Conservation (phyloP, 306 rosid genomes). For the Fragaria nilgerrensis region DNA sequence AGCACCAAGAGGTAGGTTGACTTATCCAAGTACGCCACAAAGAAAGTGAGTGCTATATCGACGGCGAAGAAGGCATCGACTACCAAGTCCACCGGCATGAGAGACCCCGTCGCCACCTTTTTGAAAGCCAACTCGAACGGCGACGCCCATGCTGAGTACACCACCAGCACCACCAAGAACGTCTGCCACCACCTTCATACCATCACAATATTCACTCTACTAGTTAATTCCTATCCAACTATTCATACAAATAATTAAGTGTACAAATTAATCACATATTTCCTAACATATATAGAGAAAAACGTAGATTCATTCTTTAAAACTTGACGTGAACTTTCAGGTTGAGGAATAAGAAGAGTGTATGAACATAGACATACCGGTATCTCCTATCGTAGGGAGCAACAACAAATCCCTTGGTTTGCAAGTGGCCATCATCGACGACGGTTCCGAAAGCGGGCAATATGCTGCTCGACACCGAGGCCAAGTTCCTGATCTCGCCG, state of each 20-base stretch:
- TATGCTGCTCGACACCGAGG: slow-evolving; percentile 67
- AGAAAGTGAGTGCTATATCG: slow-evolving; percentile 71
- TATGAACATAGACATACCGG: slow-evolving; percentile 30
- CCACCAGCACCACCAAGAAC: slow-evolving; percentile 62
- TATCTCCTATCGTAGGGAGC: slow-evolving; percentile 74
- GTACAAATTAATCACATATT: not conserved
- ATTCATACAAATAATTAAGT: not conserved
- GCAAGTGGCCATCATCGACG: slow-evolving; percentile 43
- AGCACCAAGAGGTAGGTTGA: slow-evolving; percentile 73
- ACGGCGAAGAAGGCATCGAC: slow-evolving; percentile 71
- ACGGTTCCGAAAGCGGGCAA: slow-evolving; percentile 71
- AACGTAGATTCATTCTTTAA: no score
- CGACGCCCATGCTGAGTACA: slow-evolving; percentile 87
- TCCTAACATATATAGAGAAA: not conserved
- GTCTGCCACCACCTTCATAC: slow-evolving; percentile 73
- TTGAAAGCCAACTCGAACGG: slow-evolving; percentile 82
- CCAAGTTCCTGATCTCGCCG: slow-evolving; percentile 49
- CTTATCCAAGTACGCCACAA: slow-evolving; percentile 81
- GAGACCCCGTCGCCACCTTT: slow-evolving; percentile 41
- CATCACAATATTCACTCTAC: not conserved
- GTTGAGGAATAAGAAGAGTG: not conserved
- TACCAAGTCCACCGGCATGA: slow-evolving; percentile 55
- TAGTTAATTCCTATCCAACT: not conserved
- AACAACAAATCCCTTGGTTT: slow-evolving; percentile 48
- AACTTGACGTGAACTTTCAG: not conserved